Base-by-base conservation (phyloP, 306 rosid genomes). In the Pyrus communis region DNA sequence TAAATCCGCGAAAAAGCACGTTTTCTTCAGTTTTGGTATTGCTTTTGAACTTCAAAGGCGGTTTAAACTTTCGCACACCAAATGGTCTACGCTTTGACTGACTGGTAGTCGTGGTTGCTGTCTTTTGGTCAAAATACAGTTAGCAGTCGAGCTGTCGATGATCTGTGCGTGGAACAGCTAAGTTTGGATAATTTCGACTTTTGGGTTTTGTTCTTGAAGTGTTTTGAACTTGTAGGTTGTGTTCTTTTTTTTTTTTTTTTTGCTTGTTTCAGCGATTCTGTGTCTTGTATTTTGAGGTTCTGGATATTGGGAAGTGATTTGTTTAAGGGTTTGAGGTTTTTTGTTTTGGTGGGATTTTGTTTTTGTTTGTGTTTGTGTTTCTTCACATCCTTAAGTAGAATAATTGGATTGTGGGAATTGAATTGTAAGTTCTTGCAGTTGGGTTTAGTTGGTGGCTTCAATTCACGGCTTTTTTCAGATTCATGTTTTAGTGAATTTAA, bases 81-180 rank as follows among this genome's bases (percentile, higher is more conserved):
- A 71, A 67, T 60, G 71, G 60, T 78, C 79, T 4, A 61, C 27
- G 70, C 28, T 78, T 78, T 65, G 78, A 79, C 74, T 73, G 25
- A 38, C 75, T 30, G 76, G 49, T 78, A 67, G 74, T 42, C 55
- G 55, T 27, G 76, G 72, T 8, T 57, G 49, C 45, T 6, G 14
- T 21, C 14, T 51, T 49, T 71, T 27, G 45, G 73, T 71, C 51
- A 70, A 49, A 18, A 6, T 57, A 38, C 65, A 51, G 71, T 55
- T 55, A 15, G 23, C 52, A 58, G 18, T 19, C 21, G 22, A 27
- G 73, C 77, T 60, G 69, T 43, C 77, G 43, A 73, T 73, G 57
- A 73, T 59, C 28, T 27, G 77, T 46, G 11, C 11, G 28, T 3
- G 14, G 15, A 58, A 35, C 75, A 33, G 49, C 51, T 54, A 58